Percentiles rank a stretch among this genome's conserved stretches.
Conservation (phyloP, 2,329 filamentous ascomycete genomes). For the Byssoonygena ceratinophila region DNA sequence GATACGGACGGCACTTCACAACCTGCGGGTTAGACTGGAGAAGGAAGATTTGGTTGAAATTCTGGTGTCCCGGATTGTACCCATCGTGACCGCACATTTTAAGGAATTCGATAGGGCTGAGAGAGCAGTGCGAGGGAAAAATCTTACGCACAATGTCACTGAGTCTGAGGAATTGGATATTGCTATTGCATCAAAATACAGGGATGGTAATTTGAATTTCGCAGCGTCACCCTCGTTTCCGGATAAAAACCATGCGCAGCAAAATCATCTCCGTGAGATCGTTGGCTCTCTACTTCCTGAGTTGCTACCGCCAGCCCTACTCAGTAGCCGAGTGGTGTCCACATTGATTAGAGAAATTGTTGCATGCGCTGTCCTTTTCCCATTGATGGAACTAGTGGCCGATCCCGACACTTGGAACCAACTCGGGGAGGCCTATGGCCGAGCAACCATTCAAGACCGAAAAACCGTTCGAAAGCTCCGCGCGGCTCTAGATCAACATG, state of each 20-base stretch:
- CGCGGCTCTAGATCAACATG: conserved; percentile 86
- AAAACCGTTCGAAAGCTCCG: conserved; percentile 88
- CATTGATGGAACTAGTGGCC: conserved; percentile 65
- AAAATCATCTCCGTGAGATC: conserved; percentile 75
- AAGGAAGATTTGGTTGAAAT: conserved; percentile 75
- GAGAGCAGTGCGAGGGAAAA: conserved; percentile 70
- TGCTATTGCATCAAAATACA: conserved; percentile 90
- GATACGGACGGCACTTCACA: conserved; percentile 60
- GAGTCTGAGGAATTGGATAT: conserved; percentile 93
- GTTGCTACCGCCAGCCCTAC: conserved; percentile 61
- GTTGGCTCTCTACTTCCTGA: conserved; percentile 60
- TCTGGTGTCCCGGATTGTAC: conserved; percentile 69
- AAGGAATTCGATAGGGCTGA: conserved; percentile 88
- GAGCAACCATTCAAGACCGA: conserved; percentile 81
- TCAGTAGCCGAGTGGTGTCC: conserved; percentile 68
- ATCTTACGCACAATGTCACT: conserved; percentile 79
- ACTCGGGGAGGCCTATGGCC: conserved; percentile 77
- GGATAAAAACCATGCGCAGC: conserved; percentile 73
- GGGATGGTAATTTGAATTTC: conserved; percentile 74
- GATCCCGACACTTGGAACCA: conserved; percentile 98
- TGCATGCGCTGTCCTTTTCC: conserved; percentile 80
- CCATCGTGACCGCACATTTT: conserved; percentile 78
- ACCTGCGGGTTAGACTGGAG: conserved; percentile 60
- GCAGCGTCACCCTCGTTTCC: conserved; percentile 74
- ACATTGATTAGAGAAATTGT: conserved; percentile 80